phyloP scores from a whole-genome alignment of 345 rosid genomes.

The Populus davidiana region DNA sequence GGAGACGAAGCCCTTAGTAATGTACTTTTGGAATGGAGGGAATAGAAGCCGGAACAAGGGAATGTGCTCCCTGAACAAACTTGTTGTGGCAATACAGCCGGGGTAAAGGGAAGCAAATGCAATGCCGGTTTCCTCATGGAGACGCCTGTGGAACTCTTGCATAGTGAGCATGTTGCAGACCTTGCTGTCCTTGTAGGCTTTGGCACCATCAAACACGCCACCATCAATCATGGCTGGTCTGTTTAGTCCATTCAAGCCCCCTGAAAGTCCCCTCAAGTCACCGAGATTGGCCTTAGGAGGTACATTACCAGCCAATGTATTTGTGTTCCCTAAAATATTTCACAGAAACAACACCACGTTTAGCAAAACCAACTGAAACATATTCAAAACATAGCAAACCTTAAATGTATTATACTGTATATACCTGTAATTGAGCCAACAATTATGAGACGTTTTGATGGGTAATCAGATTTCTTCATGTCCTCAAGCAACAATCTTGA shows the following conservation, averaged over 20 bases:
- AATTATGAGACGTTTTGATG: constrained; percentile 80
- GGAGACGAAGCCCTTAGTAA: constrained; percentile 91
- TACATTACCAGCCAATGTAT: constrained; percentile 96
- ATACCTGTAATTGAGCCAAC: constrained; percentile 96
- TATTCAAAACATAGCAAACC: neutral
- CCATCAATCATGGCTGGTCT: constrained; percentile 92
- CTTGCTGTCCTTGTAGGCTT: constrained; percentile 98
- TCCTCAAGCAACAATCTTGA: constrained; percentile 80
- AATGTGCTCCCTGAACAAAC: constrained; percentile 95
- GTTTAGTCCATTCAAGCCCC: constrained; percentile 71
- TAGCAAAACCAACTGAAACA: neutral
- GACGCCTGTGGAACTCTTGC: constrained; percentile 95
- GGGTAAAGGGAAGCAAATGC: constrained; percentile 93
- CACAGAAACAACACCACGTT: constrained; percentile 4
- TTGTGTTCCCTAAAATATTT: constrained; percentile 65
- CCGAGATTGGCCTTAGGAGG: constrained; percentile 97
- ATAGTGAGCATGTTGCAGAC: constrained; percentile 96
- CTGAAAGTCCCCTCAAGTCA: constrained; percentile 83
- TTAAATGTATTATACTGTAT: neutral
- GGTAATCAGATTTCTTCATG: constrained; percentile 73
- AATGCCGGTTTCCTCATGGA: constrained; percentile 79
- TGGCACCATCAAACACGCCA: constrained; percentile 89
- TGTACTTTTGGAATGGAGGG: constrained; percentile 96
- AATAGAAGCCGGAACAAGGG: constrained; percentile 83
- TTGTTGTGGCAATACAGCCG: constrained; percentile 97